Base-by-base conservation (phyloP, 257 asterid species). In the Echium plantagineum region DNA sequence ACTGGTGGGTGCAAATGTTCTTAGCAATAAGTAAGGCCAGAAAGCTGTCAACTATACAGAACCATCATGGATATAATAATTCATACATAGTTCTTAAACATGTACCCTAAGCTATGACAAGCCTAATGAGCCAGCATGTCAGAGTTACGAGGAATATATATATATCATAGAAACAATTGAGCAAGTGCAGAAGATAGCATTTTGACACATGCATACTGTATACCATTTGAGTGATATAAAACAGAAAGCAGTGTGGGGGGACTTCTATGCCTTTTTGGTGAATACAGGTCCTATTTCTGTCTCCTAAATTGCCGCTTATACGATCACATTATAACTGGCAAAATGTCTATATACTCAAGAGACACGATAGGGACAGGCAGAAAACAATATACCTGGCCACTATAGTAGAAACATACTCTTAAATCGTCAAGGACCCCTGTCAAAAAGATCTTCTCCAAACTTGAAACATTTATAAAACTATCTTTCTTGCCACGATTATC, bases 401-500 rank as follows among this genome's bases (percentile, higher is more conserved):
- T 76, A 72, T 88, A 91, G 76, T 84, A 76, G 82, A 91, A 82
- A 76, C 80, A 63, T 69, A 91, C 80, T 80, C 85, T 91, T 70
- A 91, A 78, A 78, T 85, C 97, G 61, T 91, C 98, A 67, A 91
- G 86, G 64, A 74, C 74, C 52, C 98, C 97, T 54, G 86, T 88
- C 74, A 91, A 70, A 71, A 79, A 84, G 47, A 91, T 66, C 28
- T 72, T 77, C 77, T 91, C 98, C 38, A 57, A 30, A 71, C 26
- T 71, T 42, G 91, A 77, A 51, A 74, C 62, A 65, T 86, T 85
- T 56, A 79, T 52, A 21, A 67, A 48, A 58, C 12, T 42, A 42
- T 82, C 83, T 61, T 71, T 80, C 60, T 72, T 76, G 64, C 76
- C 78, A 56, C 20, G 53, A 58, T 17, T 68, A 52, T 65, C 77